These are phyloP conservation scores for Gossypium raimondii DNA, from an alignment of 345 rosid species.

Conservation along the genomic window DNA sequence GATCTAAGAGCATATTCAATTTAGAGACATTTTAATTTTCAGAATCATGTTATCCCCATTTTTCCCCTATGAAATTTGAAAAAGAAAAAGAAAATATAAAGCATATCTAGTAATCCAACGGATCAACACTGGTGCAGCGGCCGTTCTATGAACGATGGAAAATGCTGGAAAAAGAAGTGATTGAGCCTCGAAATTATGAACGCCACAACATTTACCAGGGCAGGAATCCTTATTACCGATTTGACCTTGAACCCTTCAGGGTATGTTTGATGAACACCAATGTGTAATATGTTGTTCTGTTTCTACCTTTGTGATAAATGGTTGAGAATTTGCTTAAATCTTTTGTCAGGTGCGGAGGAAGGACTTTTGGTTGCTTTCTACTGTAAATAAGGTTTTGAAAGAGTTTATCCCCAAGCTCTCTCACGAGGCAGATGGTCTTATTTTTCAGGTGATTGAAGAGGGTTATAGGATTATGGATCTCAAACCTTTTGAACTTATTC, in stretches of 20 bases:
- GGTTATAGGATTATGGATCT: neutral
- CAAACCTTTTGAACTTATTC: neutral
- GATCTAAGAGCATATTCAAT: neutral
- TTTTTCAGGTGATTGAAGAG: constrained; percentile 66
- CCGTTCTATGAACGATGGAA: constrained; percentile 97
- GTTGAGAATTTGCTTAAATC: constrained; percentile 16
- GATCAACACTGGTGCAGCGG: constrained; percentile 49
- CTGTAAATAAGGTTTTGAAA: constrained; percentile 75
- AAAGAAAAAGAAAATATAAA: neutral
- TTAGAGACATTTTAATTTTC: neutral
- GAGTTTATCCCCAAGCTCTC: constrained; percentile 94
- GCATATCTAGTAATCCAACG: neutral
- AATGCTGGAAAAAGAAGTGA: constrained; percentile 94
- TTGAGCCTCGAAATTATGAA: constrained; percentile 86
- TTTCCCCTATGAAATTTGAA: neutral
- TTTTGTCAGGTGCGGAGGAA: constrained; percentile 83
- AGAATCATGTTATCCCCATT: neutral
- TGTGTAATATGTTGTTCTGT: neutral
- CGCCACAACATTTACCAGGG: constrained; percentile 59
- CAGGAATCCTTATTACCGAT: constrained; percentile 74
- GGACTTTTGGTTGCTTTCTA: constrained; percentile 95
- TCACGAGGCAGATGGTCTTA: constrained; percentile 96
- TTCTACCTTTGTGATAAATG: constrained; percentile 12
- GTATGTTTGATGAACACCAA: constrained; percentile 38
- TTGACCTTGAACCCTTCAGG: constrained; percentile 92